phyloP scores from a whole-genome alignment of 2,329 filamentous ascomycete genomes.

The Hypoxylon sp. region DNA sequence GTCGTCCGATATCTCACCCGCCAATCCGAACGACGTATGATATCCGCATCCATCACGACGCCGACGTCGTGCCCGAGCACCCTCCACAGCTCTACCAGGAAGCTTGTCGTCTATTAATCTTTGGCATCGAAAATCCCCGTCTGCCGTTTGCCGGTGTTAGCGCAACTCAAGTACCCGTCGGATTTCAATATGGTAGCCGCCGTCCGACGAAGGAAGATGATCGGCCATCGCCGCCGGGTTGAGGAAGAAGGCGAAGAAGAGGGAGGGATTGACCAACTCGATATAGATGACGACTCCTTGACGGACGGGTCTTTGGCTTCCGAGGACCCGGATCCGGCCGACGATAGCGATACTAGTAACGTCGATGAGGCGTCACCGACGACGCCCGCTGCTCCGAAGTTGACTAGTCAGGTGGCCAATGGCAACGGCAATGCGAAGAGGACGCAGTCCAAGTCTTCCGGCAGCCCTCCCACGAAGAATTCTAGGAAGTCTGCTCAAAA shows the following conservation, averaged over 20 bases:
- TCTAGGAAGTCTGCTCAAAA: conserved; percentile 57
- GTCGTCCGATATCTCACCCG: conserved; percentile 44
- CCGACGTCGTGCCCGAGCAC: conserved; percentile 52
- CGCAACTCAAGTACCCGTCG: conserved; percentile 38
- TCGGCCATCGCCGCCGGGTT: conserved; percentile 77
- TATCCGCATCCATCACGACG: conserved; percentile 52
- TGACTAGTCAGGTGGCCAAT: conserved; percentile 51
- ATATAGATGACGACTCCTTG: conserved; percentile 76
- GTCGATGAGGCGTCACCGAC: conserved; percentile 71
- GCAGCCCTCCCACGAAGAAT: conserved; percentile 52
- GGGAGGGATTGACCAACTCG: conserved; percentile 67
- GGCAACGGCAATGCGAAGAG: conserved; percentile 56
- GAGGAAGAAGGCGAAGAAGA: conserved; percentile 82
- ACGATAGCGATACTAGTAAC: conserved; percentile 76
- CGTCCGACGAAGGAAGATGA: conserved; percentile 74
- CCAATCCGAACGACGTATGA: conserved; percentile 50
- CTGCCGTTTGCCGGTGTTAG: conserved; percentile 31
- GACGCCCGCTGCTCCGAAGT: conserved; percentile 54
- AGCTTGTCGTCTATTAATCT: conserved; percentile 37
- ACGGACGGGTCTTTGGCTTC: conserved; percentile 75
- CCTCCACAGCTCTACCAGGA: conserved; percentile 41
- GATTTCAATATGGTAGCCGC: conserved; percentile 62
- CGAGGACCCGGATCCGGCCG: conserved; percentile 72
- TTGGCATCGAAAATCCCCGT: conserved; percentile 29
- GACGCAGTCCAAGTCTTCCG: conserved; percentile 48